phyloP scores from a whole-genome alignment of 2,329 filamentous ascomycete genomes.

The Pestalotiopsis sp. region DNA sequence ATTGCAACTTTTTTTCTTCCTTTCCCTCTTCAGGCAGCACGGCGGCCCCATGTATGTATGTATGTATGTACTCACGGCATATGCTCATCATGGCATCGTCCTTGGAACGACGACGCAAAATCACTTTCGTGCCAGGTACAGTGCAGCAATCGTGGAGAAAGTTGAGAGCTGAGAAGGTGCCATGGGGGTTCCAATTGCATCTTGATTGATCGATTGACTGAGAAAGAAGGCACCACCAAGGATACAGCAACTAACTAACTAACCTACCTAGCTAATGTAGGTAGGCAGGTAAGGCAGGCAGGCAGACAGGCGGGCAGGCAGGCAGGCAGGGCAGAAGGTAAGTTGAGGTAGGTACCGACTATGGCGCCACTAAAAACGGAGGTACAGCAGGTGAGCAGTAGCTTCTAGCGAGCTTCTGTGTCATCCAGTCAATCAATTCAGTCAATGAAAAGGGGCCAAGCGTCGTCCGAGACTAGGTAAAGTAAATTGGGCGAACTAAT shows the following conservation, averaged over 20 bases:
- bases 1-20: background rate
- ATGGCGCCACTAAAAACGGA: background rate
- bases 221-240: too few relatives aligned
- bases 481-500: background rate
- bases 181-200: too few relatives aligned
- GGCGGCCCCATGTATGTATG: too few relatives aligned
- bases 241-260: too few relatives aligned
- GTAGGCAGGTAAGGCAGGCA: background rate
- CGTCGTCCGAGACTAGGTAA: background rate
- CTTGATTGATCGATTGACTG: too few relatives aligned
- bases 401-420: background rate
- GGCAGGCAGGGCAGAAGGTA: background rate
- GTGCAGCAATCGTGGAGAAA: background rate
- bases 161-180: too few relatives aligned
- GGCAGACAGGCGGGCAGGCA: background rate
- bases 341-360: background rate
- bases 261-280: background rate
- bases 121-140: background rate
- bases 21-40: too few relatives aligned
- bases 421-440: background rate
- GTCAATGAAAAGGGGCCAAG: background rate
- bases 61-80: too few relatives aligned
- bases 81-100: too few relatives aligned
- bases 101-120: too few relatives aligned
- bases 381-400: background rate